A percentile compares a stretch with the other conserved stretches of the same genome.
These are phyloP conservation scores for Pseudogymnoascus pannorum DNA, from an alignment of 2,329 filamentous ascomycete genomes.

Conservation along the genomic window DNA sequence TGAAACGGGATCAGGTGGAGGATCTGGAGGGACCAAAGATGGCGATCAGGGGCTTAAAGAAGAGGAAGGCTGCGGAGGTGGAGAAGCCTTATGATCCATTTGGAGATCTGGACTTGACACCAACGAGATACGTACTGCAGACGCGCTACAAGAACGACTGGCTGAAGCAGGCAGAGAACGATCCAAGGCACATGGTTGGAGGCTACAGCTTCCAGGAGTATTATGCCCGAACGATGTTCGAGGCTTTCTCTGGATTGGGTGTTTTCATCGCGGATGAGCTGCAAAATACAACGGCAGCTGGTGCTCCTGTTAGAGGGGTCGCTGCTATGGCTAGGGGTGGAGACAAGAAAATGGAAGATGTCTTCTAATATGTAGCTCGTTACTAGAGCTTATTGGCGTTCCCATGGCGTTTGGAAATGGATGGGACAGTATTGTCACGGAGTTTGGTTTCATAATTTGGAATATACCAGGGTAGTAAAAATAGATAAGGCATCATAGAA, in stretches of 20 bases:
- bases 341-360: constrained; percentile 44
- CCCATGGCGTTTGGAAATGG: constrained; percentile 4
- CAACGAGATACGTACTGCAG: constrained; percentile 63
- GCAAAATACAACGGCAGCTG: constrained; percentile 29
- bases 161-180: constrained; percentile 59
- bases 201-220: constrained; percentile 83
- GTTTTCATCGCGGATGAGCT: constrained; percentile 74
- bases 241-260: constrained; percentile 83
- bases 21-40: constrained; percentile 30
- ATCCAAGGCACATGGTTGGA: constrained; percentile 62
- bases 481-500: not conserved
- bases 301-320: constrained; percentile 32
- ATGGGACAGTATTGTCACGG: constrained; percentile 1
- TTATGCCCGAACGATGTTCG: constrained; percentile 70
- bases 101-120: constrained; percentile 62
- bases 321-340: constrained; percentile 27
- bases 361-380: constrained; percentile 29
- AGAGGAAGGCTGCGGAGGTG: constrained; percentile 49
- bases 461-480: not conserved
- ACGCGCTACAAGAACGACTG: constrained; percentile 68
- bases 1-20: constrained; percentile 29
- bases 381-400: not conserved
- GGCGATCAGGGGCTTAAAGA: constrained; percentile 76
- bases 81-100: constrained; percentile 85
- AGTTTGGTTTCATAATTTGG: constrained; percentile 5